A percentile compares a stretch with the other conserved stretches of the same genome.
Evolutionary conservation across 371 early-diverging fungal genomes (phyloP).

Genomic region (Smittium culicis): DNA sequence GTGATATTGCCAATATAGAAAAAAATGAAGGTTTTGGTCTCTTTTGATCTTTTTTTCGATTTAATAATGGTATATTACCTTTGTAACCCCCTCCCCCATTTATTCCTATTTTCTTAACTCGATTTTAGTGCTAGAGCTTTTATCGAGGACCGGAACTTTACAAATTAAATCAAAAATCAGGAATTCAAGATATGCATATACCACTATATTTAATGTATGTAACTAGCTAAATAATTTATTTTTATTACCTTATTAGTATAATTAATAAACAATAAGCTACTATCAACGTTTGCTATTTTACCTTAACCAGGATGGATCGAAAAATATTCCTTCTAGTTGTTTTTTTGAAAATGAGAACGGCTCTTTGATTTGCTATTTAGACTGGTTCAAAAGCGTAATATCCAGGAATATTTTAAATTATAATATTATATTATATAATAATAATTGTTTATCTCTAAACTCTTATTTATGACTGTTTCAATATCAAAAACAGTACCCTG

Average conservation of each 20-base stretch:
- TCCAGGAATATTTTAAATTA: background rate
- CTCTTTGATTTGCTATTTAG: background rate
- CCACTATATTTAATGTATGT: background rate
- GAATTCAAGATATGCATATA: background rate
- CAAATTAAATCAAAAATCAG: constrained; percentile 4
- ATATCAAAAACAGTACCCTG: constrained; percentile 11
- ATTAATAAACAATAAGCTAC: background rate
- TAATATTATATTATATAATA: background rate
- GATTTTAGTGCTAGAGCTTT: background rate
- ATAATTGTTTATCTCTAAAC: background rate
- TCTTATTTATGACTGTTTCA: too few species aligned
- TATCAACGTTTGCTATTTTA: background rate
- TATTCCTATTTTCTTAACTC: background rate
- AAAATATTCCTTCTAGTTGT: background rate
- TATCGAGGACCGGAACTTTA: background rate
- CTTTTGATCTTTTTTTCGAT: background rate
- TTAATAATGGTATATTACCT: background rate
- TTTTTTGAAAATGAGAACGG: constrained; percentile 7
- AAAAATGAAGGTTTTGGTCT: background rate
- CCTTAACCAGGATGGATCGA: background rate
- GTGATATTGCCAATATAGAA: background rate
- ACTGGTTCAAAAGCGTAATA: constrained; percentile 10
- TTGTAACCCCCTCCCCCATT: background rate
- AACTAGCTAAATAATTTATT: background rate
- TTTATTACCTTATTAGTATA: background rate